Evolutionary conservation across 1,284 basidiomycete genomes (phyloP).

Genomic region (Microbotryum violaceum): DNA sequence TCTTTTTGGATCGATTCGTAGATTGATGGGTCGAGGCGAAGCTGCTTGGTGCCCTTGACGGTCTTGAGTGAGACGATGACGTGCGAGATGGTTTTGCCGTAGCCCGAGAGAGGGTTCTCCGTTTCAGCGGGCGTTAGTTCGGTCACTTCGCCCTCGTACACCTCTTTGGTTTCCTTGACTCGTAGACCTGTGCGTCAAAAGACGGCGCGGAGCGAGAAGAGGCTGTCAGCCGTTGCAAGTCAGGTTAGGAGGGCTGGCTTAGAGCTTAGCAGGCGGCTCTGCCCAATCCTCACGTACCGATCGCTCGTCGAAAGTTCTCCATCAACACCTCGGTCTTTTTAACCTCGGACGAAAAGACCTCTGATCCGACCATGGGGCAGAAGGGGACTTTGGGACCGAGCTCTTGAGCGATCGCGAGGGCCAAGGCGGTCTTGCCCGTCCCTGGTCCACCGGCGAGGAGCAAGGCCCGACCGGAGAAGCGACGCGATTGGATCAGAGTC

Average conservation of each 20-base stretch:
- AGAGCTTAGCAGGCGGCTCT: not conserved
- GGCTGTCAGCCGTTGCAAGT: not conserved
- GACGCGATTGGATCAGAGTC: conserved; percentile 80
- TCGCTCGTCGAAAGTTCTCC: conserved; percentile 88
- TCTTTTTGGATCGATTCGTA: conserved; percentile 98
- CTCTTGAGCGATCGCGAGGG: conserved; percentile 87
- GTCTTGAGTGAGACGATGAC: conserved; percentile 96
- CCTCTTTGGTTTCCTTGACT: conserved; percentile 98
- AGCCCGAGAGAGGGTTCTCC: conserved; percentile 90
- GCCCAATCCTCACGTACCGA: conserved; percentile 55
- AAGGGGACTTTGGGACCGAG: conserved; percentile 92
- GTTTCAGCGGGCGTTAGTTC: conserved; percentile 92
- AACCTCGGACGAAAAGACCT: conserved; percentile 94
- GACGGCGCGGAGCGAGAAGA: not conserved
- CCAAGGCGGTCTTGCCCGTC: conserved; percentile 92
- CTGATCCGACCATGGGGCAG: conserved; percentile 95
- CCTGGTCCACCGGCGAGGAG: conserved; percentile 83
- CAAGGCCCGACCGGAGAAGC: conserved; percentile 84
- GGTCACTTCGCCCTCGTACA: conserved; percentile 97
- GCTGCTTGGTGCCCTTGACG: conserved; percentile 95
- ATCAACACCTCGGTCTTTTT: conserved; percentile 99
- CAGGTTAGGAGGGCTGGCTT: not conserved
- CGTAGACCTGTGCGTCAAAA: conserved; percentile 59
- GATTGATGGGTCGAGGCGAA: conserved; percentile 86
- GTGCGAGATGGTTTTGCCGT: conserved; percentile 97